Conservation (phyloP, 805 yeast species). For the Candida sithepensis region DNA sequence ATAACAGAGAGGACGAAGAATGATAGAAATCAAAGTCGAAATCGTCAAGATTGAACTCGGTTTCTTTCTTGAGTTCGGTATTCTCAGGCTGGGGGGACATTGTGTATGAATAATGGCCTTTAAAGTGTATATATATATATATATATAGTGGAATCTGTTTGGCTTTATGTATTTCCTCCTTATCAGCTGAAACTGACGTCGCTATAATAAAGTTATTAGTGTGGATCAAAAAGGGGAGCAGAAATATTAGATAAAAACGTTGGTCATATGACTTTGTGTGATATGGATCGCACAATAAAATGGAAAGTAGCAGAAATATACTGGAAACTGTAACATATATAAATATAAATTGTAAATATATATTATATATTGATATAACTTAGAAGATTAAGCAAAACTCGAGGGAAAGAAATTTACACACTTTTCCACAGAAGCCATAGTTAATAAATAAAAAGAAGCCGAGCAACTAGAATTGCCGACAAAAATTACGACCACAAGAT, state of each 20-base stretch:
- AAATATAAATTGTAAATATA: neutral
- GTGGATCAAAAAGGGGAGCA: neutral
- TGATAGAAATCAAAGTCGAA: constrained; percentile 14
- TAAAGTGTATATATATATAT: neutral
- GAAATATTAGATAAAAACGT: too few relatives aligned
- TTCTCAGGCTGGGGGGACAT: neutral
- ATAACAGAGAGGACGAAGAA: constrained; percentile 1
- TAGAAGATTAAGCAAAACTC: too few relatives aligned
- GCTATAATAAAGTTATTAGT: neutral
- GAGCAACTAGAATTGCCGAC: too few relatives aligned
- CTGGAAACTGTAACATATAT: neutral
- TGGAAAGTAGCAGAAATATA: neutral
- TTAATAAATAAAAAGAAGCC: too few relatives aligned
- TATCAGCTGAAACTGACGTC: neutral
- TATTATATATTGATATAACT: too few relatives aligned
- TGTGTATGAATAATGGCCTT: neutral
- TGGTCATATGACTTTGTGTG: constrained; percentile 9
- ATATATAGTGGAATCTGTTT: neutral
- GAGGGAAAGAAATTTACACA: too few relatives aligned
- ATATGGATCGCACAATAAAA: neutral
- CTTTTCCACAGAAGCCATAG: too few relatives aligned
- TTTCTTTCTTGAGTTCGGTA: neutral
- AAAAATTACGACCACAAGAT: too few relatives aligned
- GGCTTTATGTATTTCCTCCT: neutral
- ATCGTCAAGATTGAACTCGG: constrained; percentile 11